Evolutionary conservation across 306 rosid species (phyloP), one percentile per base, ranked within the genome.

Genomic region (Astragalus membranaceus): DNA sequence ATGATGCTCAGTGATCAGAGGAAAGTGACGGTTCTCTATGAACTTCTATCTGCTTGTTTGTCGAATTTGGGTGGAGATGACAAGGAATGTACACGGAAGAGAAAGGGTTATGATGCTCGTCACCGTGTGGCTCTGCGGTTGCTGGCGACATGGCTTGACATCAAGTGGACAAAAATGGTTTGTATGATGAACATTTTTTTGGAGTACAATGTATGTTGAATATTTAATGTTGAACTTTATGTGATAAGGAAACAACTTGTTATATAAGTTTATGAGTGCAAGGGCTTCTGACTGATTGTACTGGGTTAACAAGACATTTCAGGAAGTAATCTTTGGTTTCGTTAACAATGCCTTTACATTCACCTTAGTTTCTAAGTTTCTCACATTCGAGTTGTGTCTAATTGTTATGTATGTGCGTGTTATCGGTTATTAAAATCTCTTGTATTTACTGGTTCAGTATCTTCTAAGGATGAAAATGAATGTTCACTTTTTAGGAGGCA

Each of bases 41-140:
- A 85, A 77, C 93, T 93, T 68, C 81, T 93, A 36, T 86, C 97
- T 37, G 97, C 90, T 68, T 90, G 98, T 80, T 70, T 93, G 60
- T 84, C 92, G 10, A 83, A 90, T 81, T 67, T 66, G 17, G 69
- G 79, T 61, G 90, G 69, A 56, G 70, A 79, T 5, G 72, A 79
- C 39, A 80, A 79, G 69, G 86, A 84, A 54, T 60, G 54, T 76
- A 62, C 64, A 51, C 90, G 86, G 37, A 77, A 52, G 78, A 87
- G 98, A 83, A 87, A 79, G 77, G 97, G 97, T 6, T 93, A 87
- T 61, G 98, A 93, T 82, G 94, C 98, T 64, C 89, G 98, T 3
- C 90, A 90, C 78, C 90, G 97, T 33, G 89, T 84, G 69, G 89
- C 92, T 63, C 67, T 93, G 70, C 82, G 92, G 47, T 61, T 88